Conservation (phyloP, 2,329 filamentous ascomycete genomes). For the Dactylellina sp. region DNA sequence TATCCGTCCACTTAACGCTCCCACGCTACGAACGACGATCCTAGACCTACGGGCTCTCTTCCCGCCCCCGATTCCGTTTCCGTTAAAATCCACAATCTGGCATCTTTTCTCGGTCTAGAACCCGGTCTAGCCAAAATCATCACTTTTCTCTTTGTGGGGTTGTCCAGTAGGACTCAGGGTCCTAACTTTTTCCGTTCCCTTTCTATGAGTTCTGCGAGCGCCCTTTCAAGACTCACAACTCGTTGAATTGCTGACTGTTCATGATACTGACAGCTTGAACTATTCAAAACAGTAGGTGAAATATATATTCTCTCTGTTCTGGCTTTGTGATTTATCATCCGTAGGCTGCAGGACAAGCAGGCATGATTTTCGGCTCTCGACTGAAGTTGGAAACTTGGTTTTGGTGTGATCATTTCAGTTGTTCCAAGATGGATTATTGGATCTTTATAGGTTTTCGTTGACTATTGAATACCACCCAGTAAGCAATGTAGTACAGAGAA, state of each 20-base stretch:
- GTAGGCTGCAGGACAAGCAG: constrained; percentile 35
- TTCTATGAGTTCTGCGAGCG: background rate
- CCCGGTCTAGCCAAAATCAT: background rate
- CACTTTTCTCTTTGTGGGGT: background rate
- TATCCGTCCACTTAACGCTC: no score
- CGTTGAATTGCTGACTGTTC: background rate
- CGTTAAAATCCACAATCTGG: background rate
- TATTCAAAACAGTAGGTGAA: background rate
- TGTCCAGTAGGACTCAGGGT: background rate
- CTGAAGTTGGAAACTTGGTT: constrained; percentile 9
- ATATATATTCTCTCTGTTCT: background rate
- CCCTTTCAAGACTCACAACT: constrained; percentile 7
- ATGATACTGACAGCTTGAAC: constrained; percentile 7
- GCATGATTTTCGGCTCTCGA: constrained; percentile 24
- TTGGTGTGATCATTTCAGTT: constrained; percentile 5
- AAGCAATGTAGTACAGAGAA: no score
- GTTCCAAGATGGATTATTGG: background rate
- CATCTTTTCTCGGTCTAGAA: background rate
- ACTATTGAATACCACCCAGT: no score
- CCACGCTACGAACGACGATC: no score
- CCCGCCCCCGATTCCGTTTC: background rate
- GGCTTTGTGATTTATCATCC: constrained; percentile 33
- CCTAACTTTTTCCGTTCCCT: background rate
- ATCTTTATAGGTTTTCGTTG: no score
- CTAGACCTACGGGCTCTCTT: no score